These are phyloP conservation scores for Lactarius pseudohatsudake DNA, from an alignment of 768 basidiomycete genomes.

Conservation along the genomic window DNA sequence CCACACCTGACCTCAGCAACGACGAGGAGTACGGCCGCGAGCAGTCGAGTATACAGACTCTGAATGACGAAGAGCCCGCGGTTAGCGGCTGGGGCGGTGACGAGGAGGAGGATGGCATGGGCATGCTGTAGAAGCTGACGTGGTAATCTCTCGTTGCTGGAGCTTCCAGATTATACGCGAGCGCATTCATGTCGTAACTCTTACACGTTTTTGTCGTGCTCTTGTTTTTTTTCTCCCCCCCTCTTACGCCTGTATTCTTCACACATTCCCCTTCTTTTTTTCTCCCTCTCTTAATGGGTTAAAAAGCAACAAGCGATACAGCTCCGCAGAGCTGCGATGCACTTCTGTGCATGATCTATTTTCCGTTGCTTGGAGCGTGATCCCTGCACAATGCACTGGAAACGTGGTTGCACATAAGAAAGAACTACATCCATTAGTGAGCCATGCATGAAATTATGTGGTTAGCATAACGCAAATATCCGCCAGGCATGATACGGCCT, in stretches of 20 bases:
- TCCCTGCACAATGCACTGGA: not conserved
- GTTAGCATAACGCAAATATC: not conserved
- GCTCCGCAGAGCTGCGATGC: slow-evolving; percentile 18
- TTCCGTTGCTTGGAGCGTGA: not conserved
- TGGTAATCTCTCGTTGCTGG: not conserved
- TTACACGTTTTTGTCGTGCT: not conserved
- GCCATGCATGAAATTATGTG: not conserved
- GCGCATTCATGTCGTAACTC: not conserved
- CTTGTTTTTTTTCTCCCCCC: slow-evolving; percentile 10
- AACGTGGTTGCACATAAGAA: not conserved
- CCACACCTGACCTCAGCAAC: slow-evolving; percentile 30
- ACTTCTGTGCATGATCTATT: slow-evolving; percentile 7
- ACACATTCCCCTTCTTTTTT: too few relatives aligned
- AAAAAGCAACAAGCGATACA: slow-evolving; percentile 19
- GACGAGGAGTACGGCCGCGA: slow-evolving; percentile 54
- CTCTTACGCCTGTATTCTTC: not conserved
- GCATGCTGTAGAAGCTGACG: slow-evolving; percentile 47
- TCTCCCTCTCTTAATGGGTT: slow-evolving; percentile 13
- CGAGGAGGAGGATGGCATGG: slow-evolving; percentile 67
- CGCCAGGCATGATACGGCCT: not conserved
- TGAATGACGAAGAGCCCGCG: slow-evolving; percentile 33
- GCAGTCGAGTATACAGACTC: not conserved
- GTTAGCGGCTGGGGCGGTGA: slow-evolving; percentile 74
- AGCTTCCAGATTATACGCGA: not conserved
- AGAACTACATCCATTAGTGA: not conserved